Conservation (phyloP, 2,329 filamentous ascomycete genomes). For the Claviceps spartinae region DNA sequence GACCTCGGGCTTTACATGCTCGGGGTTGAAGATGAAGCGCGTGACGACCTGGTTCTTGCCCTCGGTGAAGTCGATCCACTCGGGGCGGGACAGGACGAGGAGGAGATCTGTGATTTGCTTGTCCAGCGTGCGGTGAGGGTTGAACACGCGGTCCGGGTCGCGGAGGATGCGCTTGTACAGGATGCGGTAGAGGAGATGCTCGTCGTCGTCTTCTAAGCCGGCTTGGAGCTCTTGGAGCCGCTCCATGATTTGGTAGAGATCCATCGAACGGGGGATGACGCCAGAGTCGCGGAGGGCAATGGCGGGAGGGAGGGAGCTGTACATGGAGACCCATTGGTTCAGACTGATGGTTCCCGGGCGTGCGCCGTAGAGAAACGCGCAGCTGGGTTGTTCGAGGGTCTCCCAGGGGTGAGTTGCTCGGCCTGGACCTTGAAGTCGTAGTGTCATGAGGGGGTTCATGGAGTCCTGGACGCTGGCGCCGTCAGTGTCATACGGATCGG, state of each 20-base stretch:
- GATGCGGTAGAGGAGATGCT: conserved; percentile 45
- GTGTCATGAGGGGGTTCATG: conserved; percentile 46
- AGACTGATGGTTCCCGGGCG: conserved; percentile 58
- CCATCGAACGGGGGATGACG: conserved; percentile 45
- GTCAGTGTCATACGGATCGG: conserved; percentile 30
- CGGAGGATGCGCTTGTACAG: conserved; percentile 56
- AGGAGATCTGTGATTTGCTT: conserved; percentile 62
- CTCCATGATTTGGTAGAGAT: conserved; percentile 41
- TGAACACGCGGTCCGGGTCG: conserved; percentile 49
- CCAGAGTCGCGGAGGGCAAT: conserved; percentile 46
- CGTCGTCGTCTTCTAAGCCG: conserved; percentile 41
- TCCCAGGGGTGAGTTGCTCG: conserved; percentile 46
- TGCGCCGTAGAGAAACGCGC: conserved; percentile 51
- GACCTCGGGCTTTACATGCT: conserved; percentile 38
- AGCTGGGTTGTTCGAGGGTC: conserved; percentile 61
- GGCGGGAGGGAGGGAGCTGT: conserved; percentile 39
- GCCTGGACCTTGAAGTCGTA: conserved; percentile 31
- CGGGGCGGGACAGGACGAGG: conserved; percentile 50
- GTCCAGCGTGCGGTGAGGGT: conserved; percentile 50
- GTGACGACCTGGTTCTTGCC: conserved; percentile 61
- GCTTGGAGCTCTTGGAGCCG: conserved; percentile 45
- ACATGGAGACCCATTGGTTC: conserved; percentile 52
- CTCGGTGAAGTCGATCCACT: conserved; percentile 62
- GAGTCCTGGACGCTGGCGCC: conserved; percentile 36
- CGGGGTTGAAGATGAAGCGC: conserved; percentile 53